These are phyloP conservation scores for Amanita pseudoporphyria DNA, from an alignment of 768 basidiomycete species.

Conservation along the genomic window DNA sequence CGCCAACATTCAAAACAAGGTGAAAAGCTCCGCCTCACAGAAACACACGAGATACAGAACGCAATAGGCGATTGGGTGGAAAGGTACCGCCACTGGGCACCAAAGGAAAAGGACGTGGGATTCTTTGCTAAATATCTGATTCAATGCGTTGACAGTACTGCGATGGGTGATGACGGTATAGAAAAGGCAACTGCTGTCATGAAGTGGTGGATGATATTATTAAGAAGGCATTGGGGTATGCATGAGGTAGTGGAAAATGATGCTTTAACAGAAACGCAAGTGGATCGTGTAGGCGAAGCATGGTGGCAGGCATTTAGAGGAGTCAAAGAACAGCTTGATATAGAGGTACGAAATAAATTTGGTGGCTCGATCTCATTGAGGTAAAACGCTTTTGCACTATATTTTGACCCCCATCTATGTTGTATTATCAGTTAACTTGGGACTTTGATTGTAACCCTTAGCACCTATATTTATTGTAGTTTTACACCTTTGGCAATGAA, in stretches of 20 bases:
- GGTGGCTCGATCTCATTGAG: constrained; percentile 61
- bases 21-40: constrained; percentile 45
- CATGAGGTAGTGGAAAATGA: constrained; percentile 38
- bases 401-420: not conserved
- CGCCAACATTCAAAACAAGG: constrained; percentile 37
- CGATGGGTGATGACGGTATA: constrained; percentile 49
- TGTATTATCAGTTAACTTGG: not conserved
- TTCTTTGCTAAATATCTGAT: constrained; percentile 68
- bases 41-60: constrained; percentile 62
- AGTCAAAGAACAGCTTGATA: constrained; percentile 60
- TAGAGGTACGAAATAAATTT: constrained; percentile 54
- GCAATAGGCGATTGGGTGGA: constrained; percentile 74
- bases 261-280: constrained; percentile 22
- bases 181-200: constrained; percentile 62
- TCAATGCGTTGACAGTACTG: constrained; percentile 48
- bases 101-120: constrained; percentile 65
- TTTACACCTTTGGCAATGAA: constrained; percentile 51
- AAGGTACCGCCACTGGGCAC: constrained; percentile 47
- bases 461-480: constrained; percentile 5
- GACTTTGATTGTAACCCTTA: not conserved
- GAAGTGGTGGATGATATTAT: constrained; percentile 74
- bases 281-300: constrained; percentile 43
- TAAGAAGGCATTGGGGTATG: constrained; percentile 53
- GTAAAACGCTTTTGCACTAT: constrained; percentile 21
- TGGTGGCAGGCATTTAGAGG: constrained; percentile 81